These are phyloP conservation scores for Cutaneotrichosporon curvatum DNA, from an alignment of 1,284 basidiomycete genomes.

Conservation along the genomic window DNA sequence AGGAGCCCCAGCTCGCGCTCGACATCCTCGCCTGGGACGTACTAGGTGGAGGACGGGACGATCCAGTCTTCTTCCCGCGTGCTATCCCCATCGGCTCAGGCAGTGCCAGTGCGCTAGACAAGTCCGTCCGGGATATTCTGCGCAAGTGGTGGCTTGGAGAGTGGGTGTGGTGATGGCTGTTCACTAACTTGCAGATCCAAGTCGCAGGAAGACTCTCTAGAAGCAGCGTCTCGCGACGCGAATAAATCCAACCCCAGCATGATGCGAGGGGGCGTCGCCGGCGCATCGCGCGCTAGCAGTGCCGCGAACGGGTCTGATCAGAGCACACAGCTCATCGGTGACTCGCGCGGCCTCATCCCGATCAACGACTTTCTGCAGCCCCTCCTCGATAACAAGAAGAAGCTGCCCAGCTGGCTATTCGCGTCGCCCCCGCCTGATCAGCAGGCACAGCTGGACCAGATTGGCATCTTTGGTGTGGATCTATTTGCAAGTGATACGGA, in stretches of 20 bases:
- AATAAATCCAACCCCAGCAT: no score
- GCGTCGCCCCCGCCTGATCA: conserved; percentile 14
- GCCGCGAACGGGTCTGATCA: not conserved
- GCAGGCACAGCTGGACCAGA: conserved; percentile 17
- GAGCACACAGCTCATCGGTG: no score
- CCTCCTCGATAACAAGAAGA: conserved; percentile 14
- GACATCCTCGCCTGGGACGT: conserved; percentile 25
- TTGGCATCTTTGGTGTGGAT: conserved; percentile 28
- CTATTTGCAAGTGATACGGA: not conserved
- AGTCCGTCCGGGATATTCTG: conserved; percentile 17
- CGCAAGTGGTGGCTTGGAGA: conserved; percentile 35
- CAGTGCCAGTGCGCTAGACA: conserved; percentile 5
- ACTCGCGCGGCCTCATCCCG: not conserved
- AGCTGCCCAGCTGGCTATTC: conserved; percentile 32
- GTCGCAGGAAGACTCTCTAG: no score
- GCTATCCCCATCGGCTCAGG: conserved; percentile 15
- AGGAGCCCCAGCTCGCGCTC: conserved; percentile 18
- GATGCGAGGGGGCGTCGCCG: no score
- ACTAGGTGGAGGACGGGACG: conserved; percentile 15
- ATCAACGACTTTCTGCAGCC: conserved; percentile 14
- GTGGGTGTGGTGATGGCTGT: conserved; percentile 7
- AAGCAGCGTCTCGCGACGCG: no score
- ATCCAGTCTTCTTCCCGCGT: conserved; percentile 21
- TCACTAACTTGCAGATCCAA: not conserved
- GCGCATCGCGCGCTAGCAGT: no score